These are phyloP conservation scores for Cajanus cajan DNA, from an alignment of 306 rosid species.

Conservation along the genomic window DNA sequence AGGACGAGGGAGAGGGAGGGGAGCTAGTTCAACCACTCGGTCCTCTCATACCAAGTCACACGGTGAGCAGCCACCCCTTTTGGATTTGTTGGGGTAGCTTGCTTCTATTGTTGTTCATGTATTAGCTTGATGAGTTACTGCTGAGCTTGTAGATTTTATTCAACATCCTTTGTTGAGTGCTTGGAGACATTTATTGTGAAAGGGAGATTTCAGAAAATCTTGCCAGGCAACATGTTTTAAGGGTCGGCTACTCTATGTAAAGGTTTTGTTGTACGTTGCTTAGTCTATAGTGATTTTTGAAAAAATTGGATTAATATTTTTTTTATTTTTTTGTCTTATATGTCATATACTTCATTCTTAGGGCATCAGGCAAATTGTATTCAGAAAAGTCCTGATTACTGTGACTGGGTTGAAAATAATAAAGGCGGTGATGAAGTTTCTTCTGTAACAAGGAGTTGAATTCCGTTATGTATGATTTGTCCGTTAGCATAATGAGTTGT, in stretches of 20 bases:
- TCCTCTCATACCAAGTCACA: constrained; percentile 54
- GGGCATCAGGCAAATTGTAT: constrained; percentile 46
- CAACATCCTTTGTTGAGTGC: constrained; percentile 40
- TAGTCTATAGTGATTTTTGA: constrained; percentile 45
- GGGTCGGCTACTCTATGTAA: constrained; percentile 42
- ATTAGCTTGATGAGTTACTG: constrained; percentile 28
- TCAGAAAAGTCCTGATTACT: constrained; percentile 46
- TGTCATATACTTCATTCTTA: constrained; percentile 41
- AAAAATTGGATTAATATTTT: constrained; percentile 38
- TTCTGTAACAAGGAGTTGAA: neutral
- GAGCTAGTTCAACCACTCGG: constrained; percentile 44
- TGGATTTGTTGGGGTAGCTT: constrained; percentile 77
- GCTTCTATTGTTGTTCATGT: constrained; percentile 9
- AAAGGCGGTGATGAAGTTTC: constrained; percentile 34
- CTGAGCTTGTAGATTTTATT: constrained; percentile 41
- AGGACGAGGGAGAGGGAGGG: constrained; percentile 93
- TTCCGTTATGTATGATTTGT: constrained; percentile 15
- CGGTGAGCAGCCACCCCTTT: constrained; percentile 70
- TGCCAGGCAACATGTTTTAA: constrained; percentile 36
- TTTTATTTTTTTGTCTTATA: constrained; percentile 15
- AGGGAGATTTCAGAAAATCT: constrained; percentile 30
- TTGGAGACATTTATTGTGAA: constrained; percentile 43
- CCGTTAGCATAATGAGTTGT: neutral
- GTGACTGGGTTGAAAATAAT: constrained; percentile 52
- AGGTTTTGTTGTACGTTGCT: constrained; percentile 49